Evolutionary conservation across 306 rosid genomes (phyloP), one percentile per base, ranked within the genome.

Genomic region (Lupinus albus): DNA sequence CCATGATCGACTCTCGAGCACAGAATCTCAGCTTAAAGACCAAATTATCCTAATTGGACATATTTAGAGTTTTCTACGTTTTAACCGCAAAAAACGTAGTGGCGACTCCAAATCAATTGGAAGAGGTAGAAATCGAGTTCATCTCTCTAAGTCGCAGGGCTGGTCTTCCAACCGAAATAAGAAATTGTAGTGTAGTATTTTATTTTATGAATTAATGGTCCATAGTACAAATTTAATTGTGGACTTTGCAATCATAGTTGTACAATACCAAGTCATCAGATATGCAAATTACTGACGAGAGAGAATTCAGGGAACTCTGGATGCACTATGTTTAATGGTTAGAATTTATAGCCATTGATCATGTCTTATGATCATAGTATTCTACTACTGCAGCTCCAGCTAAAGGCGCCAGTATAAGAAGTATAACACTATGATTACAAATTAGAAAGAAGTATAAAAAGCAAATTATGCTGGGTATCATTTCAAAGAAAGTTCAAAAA

Each of bases 361-460:
- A 85, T 0, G 77, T 4, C 66, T 66, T 82, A 41, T 73, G 92
- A 70, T 94, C 99, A 32, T 86, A 88, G 81, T 81, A 88, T 68
- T 90, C 99, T 4, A 88, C 99, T 50, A 79, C 81, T 4, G 97
- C 99, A n/a, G 95, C 94, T 14, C 97, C 99, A 0, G 89, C 88
- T 41, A 94, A 69, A 25, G 97, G 97, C 13, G 92, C 97, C 3
- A 94, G 83, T 1, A 97, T 94, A 12, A 90, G 71, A 55, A 11
- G 46, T n/a, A n/a, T n/a, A n/a, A n/a, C n/a, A n/a, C n/a, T n/a
- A n/a, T n/a, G n/a, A n/a, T n/a, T n/a, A n/a, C n/a, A n/a, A n/a
- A n/a, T 68, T 33, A 73, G 67, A 13, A 44, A 61, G 45, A 65
- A 67, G 17, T n/a, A 38, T 13, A 20, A 35, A 51, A 5, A 61